A percentile compares a stretch with the other conserved stretches of the same genome.
Conservation (phyloP, 2,329 filamentous ascomycete genomes). For the Tolypocladium amazonense region DNA sequence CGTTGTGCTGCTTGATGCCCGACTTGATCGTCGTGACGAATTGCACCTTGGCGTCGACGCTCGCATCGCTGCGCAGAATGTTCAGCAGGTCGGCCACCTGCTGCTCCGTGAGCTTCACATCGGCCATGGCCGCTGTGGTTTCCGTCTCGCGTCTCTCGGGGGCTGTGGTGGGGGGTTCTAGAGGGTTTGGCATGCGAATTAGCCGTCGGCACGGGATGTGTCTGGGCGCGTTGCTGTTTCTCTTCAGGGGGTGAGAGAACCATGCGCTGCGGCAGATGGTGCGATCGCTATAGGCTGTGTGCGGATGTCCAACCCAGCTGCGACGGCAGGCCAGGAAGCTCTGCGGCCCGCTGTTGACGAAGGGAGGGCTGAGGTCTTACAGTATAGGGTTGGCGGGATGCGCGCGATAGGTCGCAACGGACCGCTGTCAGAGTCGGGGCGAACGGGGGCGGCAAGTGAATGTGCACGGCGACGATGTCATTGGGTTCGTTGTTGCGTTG, state of each 20-base stretch:
- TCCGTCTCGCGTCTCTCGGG: not conserved
- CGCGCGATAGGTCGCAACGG: not conserved
- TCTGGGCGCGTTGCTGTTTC: not conserved
- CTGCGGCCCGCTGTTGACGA: no score
- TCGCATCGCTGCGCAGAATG: constrained; percentile 49
- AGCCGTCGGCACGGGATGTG: not conserved
- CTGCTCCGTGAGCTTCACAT: constrained; percentile 44
- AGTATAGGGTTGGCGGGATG: not conserved
- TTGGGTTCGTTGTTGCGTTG: not conserved
- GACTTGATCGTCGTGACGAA: constrained; percentile 70
- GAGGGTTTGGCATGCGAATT: not conserved
- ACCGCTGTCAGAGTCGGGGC: constrained; percentile 6
- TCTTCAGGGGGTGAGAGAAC: not conserved
- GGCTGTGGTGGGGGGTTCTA: not conserved
- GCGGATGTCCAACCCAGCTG: not conserved
- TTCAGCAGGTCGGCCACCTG: constrained; percentile 44
- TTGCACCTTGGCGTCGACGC: constrained; percentile 60
- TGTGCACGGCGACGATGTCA: not conserved
- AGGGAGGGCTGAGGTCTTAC: not conserved
- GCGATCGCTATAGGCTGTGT: not conserved
- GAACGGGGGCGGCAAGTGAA: not conserved
- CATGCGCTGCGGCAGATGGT: not conserved
- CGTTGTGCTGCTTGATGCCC: constrained; percentile 84
- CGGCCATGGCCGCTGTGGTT: constrained; percentile 30
- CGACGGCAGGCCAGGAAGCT: not conserved